These are phyloP conservation scores for Teunomyces aglyptinius DNA, from an alignment of 805 yeast species.

Conservation along the genomic window DNA sequence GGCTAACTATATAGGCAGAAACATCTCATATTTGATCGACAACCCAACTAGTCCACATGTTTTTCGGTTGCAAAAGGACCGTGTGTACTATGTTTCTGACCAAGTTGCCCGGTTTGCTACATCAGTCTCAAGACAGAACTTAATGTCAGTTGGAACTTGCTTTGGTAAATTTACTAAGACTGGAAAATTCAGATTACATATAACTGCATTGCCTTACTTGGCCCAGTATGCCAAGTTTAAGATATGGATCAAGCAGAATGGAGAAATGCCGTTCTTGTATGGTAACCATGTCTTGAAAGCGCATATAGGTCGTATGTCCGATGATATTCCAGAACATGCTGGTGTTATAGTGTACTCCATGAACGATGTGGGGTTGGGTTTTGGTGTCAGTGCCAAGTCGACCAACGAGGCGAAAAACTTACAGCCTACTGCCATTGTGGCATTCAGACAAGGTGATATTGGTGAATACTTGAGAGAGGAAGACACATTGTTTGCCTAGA, in stretches of 20 bases:
- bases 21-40: slow-evolving; percentile 83
- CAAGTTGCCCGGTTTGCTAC: slow-evolving; percentile 84
- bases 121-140: slow-evolving; percentile 79
- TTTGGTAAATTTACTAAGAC: slow-evolving; percentile 97
- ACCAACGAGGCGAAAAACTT: slow-evolving; percentile 83
- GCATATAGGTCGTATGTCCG: slow-evolving; percentile 94
- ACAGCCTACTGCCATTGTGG: slow-evolving; percentile 93
- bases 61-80: slow-evolving; percentile 90
- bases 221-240: slow-evolving; percentile 89
- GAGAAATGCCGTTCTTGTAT: slow-evolving; percentile 97
- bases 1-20: slow-evolving; percentile 96
- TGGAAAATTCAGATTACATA: slow-evolving; percentile 92
- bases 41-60: slow-evolving; percentile 88
- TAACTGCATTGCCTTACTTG: slow-evolving; percentile 81
- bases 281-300: slow-evolving; percentile 97
- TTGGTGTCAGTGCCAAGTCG: slow-evolving; percentile 91
- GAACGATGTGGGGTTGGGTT: slow-evolving; percentile 91
- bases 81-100: slow-evolving; percentile 91
- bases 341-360: slow-evolving; percentile 90
- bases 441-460: slow-evolving; percentile 95
- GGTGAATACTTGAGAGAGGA: slow-evolving; percentile 98
- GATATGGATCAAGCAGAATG: slow-evolving; percentile 94
- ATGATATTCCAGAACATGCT: slow-evolving; percentile 96
- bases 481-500: slow-evolving; percentile 84
- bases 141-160: slow-evolving; percentile 92